These are phyloP conservation scores for Murraya paniculata DNA, from an alignment of 345 rosid species.

Conservation along the genomic window DNA sequence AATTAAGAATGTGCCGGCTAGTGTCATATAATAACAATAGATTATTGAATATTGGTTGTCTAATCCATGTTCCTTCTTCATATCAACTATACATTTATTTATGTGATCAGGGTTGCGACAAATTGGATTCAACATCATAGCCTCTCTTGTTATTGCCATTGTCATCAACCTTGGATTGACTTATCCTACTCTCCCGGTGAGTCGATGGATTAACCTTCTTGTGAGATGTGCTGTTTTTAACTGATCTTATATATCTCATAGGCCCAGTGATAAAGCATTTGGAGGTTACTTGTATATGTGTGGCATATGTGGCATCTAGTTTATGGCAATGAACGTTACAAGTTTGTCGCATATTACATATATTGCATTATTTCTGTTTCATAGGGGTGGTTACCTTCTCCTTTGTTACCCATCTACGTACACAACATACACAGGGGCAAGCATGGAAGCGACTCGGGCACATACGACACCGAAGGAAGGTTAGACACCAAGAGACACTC, in stretches of 20 bases:
- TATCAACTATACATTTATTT: neutral
- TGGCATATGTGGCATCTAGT: neutral
- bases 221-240: neutral
- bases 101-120: conserved; percentile 44
- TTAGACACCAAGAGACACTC: neutral
- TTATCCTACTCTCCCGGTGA: conserved; percentile 68
- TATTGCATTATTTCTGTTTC: neutral
- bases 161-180: conserved; percentile 48
- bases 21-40: neutral
- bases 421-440: conserved; percentile 71
- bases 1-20: neutral
- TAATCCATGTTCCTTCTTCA: neutral
- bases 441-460: conserved; percentile 70
- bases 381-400: conserved; percentile 84
- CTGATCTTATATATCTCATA: no score
- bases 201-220: neutral
- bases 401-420: conserved; percentile 65
- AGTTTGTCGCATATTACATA: neutral
- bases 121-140: conserved; percentile 64
- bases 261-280: no score
- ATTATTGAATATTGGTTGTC: neutral
- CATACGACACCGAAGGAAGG: conserved; percentile 84
- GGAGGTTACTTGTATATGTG: no score
- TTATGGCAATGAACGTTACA: neutral
- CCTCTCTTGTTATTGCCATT: conserved; percentile 44